phyloP scores from a whole-genome alignment of 805 yeast species.

The Metschnikowia lachancei region DNA sequence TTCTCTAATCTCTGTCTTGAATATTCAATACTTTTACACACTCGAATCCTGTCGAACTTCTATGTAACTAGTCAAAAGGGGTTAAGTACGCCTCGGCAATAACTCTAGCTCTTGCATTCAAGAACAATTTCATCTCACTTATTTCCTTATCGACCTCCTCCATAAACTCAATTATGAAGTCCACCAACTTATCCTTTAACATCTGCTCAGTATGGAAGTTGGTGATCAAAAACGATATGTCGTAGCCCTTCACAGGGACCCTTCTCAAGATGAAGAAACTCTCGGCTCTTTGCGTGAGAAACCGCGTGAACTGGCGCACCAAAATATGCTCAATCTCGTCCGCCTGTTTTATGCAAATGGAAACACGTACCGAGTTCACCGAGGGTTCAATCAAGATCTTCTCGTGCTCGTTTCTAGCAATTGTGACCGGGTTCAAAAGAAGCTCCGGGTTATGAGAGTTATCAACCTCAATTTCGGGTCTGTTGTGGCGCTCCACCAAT shows the following conservation, averaged over 20 bases:
- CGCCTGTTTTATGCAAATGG: constrained; percentile 92
- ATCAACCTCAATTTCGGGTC: constrained; percentile 91
- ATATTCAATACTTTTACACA: constrained; percentile 4
- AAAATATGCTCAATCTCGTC: constrained; percentile 94
- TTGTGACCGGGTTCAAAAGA: constrained; percentile 80
- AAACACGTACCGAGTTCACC: constrained; percentile 86
- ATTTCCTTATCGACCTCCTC: constrained; percentile 98
- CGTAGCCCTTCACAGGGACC: constrained; percentile 85
- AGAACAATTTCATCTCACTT: constrained; percentile 94
- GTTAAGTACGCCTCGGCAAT: constrained; percentile 95
- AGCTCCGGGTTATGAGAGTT: constrained; percentile 73
- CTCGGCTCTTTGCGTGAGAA: constrained; percentile 93
- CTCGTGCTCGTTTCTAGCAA: constrained; percentile 92
- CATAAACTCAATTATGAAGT: constrained; percentile 96
- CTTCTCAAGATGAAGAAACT: constrained; percentile 89
- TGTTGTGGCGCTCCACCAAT: constrained; percentile 92
- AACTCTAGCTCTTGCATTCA: constrained; percentile 96
- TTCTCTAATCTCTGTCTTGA: constrained; percentile 2
- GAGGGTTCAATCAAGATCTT: constrained; percentile 90
- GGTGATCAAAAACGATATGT: constrained; percentile 88
- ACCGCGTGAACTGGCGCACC: constrained; percentile 92
- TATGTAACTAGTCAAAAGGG: constrained; percentile 64
- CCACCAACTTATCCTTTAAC: constrained; percentile 93
- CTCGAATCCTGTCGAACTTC: constrained; percentile 13
- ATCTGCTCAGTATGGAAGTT: constrained; percentile 93